phyloP scores from a whole-genome alignment of 2,329 filamentous ascomycete genomes.

The Zopfia rhizophila region DNA sequence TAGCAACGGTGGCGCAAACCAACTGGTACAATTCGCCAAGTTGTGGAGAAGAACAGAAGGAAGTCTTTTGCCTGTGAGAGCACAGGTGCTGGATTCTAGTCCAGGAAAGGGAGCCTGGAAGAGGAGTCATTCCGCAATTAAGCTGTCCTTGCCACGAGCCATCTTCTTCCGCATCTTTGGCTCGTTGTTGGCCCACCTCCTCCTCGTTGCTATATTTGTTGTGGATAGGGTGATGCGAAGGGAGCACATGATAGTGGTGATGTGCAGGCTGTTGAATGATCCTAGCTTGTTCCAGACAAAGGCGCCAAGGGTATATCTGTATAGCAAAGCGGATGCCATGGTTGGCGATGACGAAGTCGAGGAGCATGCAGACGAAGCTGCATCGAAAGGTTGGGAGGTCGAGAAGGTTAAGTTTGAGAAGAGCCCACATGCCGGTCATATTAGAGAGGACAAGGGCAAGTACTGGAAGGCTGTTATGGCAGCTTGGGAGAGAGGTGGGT shows the following conservation, averaged over 20 bases:
- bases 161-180: constrained; percentile 40
- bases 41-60: constrained; percentile 37
- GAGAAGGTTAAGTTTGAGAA: constrained; percentile 65
- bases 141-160: constrained; percentile 36
- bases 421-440: constrained; percentile 70
- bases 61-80: constrained; percentile 36
- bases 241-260: constrained; percentile 38
- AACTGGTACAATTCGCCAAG: constrained; percentile 44
- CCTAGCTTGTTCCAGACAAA: constrained; percentile 32
- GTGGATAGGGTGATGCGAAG: constrained; percentile 24
- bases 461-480: constrained; percentile 64
- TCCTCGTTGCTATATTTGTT: constrained; percentile 36
- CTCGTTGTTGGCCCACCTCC: constrained; percentile 35
- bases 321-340: constrained; percentile 67
- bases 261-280: constrained; percentile 45
- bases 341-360: constrained; percentile 68
- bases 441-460: constrained; percentile 64
- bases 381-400: constrained; percentile 61
- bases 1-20: constrained; percentile 49
- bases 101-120: constrained; percentile 46
- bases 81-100: constrained; percentile 46
- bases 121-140: constrained; percentile 43
- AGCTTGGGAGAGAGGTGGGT: constrained; percentile 37
- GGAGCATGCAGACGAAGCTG: constrained; percentile 62
- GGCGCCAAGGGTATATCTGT: constrained; percentile 66